A percentile compares a stretch with the other conserved stretches of the same genome.
Conservation (phyloP, 306 rosid genomes). For the Prunus mume region DNA sequence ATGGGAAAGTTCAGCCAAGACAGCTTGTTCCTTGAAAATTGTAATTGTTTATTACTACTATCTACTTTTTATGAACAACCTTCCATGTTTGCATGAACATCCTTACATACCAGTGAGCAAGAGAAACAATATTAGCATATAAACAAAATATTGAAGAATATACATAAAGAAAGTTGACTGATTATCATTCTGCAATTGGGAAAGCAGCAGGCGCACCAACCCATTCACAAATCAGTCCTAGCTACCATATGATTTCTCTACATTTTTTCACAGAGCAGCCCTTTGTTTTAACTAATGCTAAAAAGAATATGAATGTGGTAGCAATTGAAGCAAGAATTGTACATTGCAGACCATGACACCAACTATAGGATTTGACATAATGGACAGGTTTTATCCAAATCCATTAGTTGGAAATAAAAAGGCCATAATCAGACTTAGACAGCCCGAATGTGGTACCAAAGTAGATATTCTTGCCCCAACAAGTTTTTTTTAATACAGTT, state of each 20-base stretch:
- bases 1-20: not conserved
- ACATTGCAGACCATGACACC: not conserved
- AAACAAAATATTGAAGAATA: not conserved
- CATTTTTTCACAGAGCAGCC: not conserved
- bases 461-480: not conserved
- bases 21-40: not conserved
- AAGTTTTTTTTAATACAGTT: not conserved
- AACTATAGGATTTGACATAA: not conserved
- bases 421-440: not conserved
- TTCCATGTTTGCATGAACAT: not conserved
- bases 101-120: not conserved
- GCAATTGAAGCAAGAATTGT: not conserved
- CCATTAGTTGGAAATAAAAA: not conserved
- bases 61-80: not conserved
- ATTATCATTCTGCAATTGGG: not conserved
- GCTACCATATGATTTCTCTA: not conserved
- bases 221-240: not conserved
- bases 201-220: not conserved
- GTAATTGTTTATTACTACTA: not conserved
- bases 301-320: not conserved
- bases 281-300: not conserved
- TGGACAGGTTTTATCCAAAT: not conserved
- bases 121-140: not conserved
- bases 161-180: not conserved
- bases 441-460: not conserved